Evolutionary conservation across 306 rosid genomes (phyloP).

Genomic region (Castanea sativa): DNA sequence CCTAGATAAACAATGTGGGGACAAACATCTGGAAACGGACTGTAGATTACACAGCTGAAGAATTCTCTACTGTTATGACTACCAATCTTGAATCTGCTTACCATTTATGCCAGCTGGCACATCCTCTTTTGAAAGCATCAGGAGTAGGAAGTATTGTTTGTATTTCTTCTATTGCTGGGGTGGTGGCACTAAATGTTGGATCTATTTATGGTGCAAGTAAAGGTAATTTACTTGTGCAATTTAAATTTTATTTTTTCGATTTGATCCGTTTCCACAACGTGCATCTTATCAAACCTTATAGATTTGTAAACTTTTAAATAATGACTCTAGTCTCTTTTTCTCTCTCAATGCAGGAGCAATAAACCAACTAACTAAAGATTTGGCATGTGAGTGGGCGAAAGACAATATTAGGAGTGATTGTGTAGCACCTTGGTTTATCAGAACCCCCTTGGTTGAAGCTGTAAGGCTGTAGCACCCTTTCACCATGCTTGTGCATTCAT

Average conservation of each 20-base stretch:
- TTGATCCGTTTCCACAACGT: neutral
- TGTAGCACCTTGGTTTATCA: neutral
- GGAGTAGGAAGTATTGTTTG: constrained; percentile 33
- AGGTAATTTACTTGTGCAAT: constrained; percentile 10
- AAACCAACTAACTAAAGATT: neutral
- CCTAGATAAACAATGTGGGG: constrained; percentile 47
- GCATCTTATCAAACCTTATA: neutral
- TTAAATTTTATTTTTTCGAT: neutral
- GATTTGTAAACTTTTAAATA: neutral
- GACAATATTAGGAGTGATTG: neutral
- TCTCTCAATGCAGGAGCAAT: neutral
- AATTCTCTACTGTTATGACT: constrained; percentile 27
- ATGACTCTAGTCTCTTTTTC: neutral
- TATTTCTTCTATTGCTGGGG: constrained; percentile 33
- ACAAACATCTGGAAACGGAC: neutral
- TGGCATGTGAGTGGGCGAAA: neutral
- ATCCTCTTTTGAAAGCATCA: constrained; percentile 46
- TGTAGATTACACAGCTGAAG: constrained; percentile 30
- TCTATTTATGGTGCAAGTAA: constrained; percentile 30
- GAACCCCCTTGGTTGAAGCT: neutral
- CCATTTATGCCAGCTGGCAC: constrained; percentile 42
- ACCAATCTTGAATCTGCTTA: constrained; percentile 41
- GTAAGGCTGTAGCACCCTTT: neutral
- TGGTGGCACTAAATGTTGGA: neutral
- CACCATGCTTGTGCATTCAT: neutral